A percentile compares a stretch with the other conserved stretches of the same genome.
These are phyloP conservation scores for Fusarium beomiforme DNA, from an alignment of 2,329 filamentous ascomycete species.

Conservation along the genomic window DNA sequence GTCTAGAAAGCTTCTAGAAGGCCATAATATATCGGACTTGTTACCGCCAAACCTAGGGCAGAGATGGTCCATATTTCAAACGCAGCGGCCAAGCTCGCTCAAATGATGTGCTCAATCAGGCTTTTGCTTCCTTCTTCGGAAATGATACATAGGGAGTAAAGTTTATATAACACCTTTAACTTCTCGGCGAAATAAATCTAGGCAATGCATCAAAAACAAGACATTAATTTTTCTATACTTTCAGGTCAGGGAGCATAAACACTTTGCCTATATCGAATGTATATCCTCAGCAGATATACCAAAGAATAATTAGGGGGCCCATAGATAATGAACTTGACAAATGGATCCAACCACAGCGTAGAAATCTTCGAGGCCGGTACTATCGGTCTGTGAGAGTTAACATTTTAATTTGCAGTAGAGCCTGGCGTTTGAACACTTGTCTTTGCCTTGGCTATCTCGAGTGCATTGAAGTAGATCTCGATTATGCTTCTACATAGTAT, in stretches of 20 bases:
- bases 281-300: no score
- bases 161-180: no score
- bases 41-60: background rate
- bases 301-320: no score
- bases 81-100: background rate
- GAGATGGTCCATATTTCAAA: background rate
- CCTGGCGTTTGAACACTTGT: fast-evolving
- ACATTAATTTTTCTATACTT: no score
- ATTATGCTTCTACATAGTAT: no score
- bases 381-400: background rate
- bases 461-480: background rate
- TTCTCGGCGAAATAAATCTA: no score
- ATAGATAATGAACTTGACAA: fast-evolving
- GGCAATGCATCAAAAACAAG: no score
- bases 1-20: background rate
- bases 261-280: no score
- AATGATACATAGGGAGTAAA: background rate
- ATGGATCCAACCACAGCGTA: no score
- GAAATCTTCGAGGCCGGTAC: fast-evolving
- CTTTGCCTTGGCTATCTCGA: background rate
- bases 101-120: background rate
- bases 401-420: background rate
- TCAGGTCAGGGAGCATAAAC: no score
- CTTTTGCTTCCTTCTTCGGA: background rate
- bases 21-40: background rate